Conservation (phyloP, 1,284 basidiomycete genomes). For the Irpex lacteus region DNA sequence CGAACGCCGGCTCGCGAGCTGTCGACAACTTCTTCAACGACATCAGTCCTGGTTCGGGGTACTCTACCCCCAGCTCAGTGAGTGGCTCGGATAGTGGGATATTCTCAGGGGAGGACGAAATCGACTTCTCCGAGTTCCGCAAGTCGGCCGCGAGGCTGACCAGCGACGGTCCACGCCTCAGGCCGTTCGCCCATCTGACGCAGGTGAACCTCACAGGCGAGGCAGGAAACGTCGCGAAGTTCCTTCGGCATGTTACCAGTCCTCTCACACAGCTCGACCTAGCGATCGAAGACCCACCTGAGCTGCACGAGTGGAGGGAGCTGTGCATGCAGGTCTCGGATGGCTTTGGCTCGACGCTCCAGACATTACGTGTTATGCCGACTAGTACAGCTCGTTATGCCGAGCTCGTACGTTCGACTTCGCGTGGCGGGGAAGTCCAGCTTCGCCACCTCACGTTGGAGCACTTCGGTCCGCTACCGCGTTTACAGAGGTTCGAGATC, state of each 20-base stretch:
- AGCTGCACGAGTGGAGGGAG: slow-evolving; percentile 69
- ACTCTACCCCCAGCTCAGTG: slow-evolving; percentile 62
- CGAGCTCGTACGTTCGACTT: slow-evolving; percentile 65
- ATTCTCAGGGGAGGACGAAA: slow-evolving; percentile 56
- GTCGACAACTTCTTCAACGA: slow-evolving; percentile 78
- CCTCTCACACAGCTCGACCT: slow-evolving; percentile 63
- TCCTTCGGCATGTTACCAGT: slow-evolving; percentile 64
- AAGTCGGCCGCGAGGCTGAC: slow-evolving; percentile 63
- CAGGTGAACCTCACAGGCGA: slow-evolving; percentile 67
- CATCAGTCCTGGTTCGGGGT: slow-evolving; percentile 57
- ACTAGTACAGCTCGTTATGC: slow-evolving; percentile 60
- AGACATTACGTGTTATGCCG: slow-evolving; percentile 57
- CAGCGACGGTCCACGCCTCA: slow-evolving; percentile 38
- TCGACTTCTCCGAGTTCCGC: slow-evolving; percentile 68
- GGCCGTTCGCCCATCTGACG: slow-evolving; percentile 54
- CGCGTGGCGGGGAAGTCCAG: slow-evolving; percentile 46
- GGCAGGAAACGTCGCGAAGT: slow-evolving; percentile 62
- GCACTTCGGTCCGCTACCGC: slow-evolving; percentile 50
- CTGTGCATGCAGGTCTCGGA: slow-evolving; percentile 60
- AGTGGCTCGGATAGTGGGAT: slow-evolving; percentile 69
- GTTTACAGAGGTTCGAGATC: slow-evolving; percentile 59
- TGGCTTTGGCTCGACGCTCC: slow-evolving; percentile 55
- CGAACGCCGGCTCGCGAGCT: slow-evolving; percentile 58
- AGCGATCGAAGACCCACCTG: slow-evolving; percentile 72
- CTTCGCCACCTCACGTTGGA: slow-evolving; percentile 55